phyloP scores from a whole-genome alignment of 495 filamentous ascomycete genomes.

The Elaphomyces granulatus region DNA sequence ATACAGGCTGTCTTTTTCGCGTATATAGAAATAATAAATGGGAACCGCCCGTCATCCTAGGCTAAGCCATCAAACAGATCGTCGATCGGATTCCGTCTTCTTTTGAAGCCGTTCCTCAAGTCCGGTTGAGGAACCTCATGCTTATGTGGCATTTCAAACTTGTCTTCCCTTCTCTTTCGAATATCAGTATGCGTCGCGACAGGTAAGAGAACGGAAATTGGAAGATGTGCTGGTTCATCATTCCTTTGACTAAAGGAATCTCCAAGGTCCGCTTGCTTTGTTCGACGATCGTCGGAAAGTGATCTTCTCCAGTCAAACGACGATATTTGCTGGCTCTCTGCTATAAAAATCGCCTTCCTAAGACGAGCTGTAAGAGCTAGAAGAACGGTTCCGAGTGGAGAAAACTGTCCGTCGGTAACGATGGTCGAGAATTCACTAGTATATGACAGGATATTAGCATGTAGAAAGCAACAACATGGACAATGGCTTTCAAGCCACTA shows the following conservation, averaged over 20 bases:
- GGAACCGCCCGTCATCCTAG: background rate
- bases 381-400: slow-evolving; percentile 64
- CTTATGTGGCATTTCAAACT: too few relatives aligned
- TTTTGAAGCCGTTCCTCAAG: too few relatives aligned
- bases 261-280: background rate
- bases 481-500: background rate
- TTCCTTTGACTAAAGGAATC: background rate
- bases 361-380: slow-evolving; percentile 29
- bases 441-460: slow-evolving; percentile 3
- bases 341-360: background rate
- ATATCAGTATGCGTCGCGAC: too few relatives aligned
- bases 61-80: background rate
- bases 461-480: background rate
- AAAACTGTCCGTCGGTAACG: slow-evolving; percentile 56
- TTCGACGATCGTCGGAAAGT: too few relatives aligned
- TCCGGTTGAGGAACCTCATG: too few relatives aligned
- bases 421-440: slow-evolving; percentile 53
- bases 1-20: background rate
- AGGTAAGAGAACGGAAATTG: too few relatives aligned
- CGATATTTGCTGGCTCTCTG: too few relatives aligned
- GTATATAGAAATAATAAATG: background rate
- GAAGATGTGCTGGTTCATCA: background rate
- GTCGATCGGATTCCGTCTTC: background rate
- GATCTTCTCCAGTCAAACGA: background rate
- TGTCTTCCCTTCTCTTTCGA: too few relatives aligned